phyloP scores from a whole-genome alignment of 148 eudicot genomes.

The Rhododendron simsii region DNA sequence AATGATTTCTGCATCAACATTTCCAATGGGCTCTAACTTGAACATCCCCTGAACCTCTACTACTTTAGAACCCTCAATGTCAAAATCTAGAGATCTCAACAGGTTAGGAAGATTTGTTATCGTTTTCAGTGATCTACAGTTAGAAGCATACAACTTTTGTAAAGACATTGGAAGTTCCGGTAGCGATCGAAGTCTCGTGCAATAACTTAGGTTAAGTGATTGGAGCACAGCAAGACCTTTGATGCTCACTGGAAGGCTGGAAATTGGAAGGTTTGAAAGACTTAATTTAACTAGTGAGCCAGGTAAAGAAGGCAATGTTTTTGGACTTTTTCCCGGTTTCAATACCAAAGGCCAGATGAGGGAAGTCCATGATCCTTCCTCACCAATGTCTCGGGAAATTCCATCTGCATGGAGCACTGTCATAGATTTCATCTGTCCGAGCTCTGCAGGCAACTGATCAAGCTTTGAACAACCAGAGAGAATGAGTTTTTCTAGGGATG shows the following conservation, averaged over 20 bases:
- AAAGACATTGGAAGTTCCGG: not conserved
- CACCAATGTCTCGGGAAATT: not conserved
- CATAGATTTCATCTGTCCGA: not conserved
- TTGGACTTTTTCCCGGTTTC: not conserved
- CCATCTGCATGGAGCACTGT: not conserved
- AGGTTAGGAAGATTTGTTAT: not conserved
- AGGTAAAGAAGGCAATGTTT: not conserved
- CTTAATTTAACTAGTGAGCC: not conserved
- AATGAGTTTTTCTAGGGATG: not conserved
- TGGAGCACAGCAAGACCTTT: not conserved
- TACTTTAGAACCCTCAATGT: too few relatives aligned
- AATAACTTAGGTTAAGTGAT: not conserved
- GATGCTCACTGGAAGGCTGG: not conserved
- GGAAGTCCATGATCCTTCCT: not conserved
- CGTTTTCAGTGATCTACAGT: not conserved
- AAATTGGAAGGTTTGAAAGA: not conserved
- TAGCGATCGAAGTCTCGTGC: not conserved
- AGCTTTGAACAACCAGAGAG: constrained; percentile 7
- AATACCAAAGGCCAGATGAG: not conserved
- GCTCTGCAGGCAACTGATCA: not conserved
- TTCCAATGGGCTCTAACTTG: not conserved
- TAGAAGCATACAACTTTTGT: not conserved
- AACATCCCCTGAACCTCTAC: not conserved
- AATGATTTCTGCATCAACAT: not conserved
- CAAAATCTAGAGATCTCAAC: not conserved